Evolutionary conservation across 148 eudicot species (phyloP).

Genomic region (Vaccinium myrtillus): DNA sequence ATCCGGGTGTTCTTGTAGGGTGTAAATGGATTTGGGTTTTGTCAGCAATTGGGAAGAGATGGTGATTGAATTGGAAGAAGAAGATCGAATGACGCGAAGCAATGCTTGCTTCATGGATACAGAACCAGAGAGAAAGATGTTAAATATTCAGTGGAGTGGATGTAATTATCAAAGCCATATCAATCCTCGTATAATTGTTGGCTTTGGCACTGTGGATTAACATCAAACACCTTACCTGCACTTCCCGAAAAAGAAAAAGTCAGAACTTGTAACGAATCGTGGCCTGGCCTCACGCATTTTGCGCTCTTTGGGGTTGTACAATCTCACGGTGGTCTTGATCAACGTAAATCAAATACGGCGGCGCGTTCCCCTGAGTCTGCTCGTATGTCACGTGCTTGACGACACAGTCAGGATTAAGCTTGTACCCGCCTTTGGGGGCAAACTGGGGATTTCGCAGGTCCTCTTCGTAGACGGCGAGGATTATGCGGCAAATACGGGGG

Average conservation of each 20-base stretch:
- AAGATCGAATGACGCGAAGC: conserved; percentile 9
- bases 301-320: no score
- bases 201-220: not conserved
- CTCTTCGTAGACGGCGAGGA: conserved; percentile 74
- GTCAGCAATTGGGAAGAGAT: not conserved
- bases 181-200: no score
- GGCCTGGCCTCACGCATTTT: no score
- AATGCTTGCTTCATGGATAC: conserved; percentile 14
- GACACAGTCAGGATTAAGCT: conserved; percentile 64
- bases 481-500: conserved; percentile 70
- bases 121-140: not conserved
- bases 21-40: not conserved
- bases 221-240: not conserved
- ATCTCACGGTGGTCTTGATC: conserved; percentile 36
- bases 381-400: conserved; percentile 70
- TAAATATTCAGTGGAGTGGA: not conserved
- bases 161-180: no score
- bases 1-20: conserved; percentile 6
- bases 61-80: not conserved
- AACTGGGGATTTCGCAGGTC: conserved; percentile 57
- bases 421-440: conserved; percentile 54
- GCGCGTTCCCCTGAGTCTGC: conserved; percentile 66
- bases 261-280: no score
- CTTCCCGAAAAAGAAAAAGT: not conserved
- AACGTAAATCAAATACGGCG: conserved; percentile 74